Conservation (phyloP, 2,329 filamentous ascomycete genomes). For the Exophiala sp. region DNA sequence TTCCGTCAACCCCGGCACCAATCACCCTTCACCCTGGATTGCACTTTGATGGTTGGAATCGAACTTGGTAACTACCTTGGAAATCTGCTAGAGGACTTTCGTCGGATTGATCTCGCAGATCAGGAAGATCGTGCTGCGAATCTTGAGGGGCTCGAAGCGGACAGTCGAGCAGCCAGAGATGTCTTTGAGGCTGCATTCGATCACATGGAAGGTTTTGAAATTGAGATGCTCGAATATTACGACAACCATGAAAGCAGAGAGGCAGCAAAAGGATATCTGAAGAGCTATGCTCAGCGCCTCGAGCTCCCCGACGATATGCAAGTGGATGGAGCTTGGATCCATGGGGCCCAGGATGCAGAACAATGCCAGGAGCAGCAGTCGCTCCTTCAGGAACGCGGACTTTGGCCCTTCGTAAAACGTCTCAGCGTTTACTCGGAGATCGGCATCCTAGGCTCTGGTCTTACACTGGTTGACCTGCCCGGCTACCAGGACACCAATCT, state of each 20-base stretch:
- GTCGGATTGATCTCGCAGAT: not conserved
- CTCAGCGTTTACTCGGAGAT: conserved; percentile 4
- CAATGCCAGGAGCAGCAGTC: not conserved
- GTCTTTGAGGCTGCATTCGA: not conserved
- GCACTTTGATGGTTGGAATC: not conserved
- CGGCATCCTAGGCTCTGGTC: conserved; percentile 4
- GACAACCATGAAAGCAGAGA: not conserved
- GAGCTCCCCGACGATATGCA: not conserved
- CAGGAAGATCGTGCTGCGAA: not conserved
- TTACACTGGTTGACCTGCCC: conserved; percentile 12
- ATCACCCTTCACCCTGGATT: not conserved
- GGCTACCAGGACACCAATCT: conserved; percentile 12
- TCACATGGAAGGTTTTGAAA: conserved; percentile 1
- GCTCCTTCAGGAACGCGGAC: conserved; percentile 3
- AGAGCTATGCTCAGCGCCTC: not conserved
- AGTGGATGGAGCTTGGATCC: conserved; percentile 1
- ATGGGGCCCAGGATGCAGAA: not conserved
- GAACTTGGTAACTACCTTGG: not conserved
- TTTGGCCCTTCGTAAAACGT: conserved; percentile 12
- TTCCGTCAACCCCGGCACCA: not conserved
- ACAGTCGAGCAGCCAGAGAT: not conserved
- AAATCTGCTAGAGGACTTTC: not conserved
- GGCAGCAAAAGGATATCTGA: not conserved
- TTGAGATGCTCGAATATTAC: not conserved
- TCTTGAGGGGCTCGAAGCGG: not conserved